Conservation (phyloP, 495 filamentous ascomycete species). For the Geopyxis carbonaria region DNA sequence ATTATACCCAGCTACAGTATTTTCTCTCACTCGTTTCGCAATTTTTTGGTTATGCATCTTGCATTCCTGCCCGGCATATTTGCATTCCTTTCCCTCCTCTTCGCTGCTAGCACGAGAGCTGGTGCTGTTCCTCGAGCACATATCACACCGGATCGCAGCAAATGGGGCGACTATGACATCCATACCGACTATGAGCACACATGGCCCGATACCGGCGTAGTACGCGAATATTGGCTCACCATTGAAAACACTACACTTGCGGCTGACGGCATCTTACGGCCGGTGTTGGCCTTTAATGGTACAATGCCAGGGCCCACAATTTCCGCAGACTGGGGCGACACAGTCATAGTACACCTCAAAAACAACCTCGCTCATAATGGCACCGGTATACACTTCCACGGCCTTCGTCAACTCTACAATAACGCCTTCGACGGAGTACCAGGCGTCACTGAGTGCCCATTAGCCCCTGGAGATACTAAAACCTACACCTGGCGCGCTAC, state of each 20-base stretch:
- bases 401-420: conserved; percentile 43
- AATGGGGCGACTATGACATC: conserved; percentile 27
- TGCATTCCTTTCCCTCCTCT: too few species aligned
- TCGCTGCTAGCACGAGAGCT: too few species aligned
- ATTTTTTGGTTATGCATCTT: too few species aligned
- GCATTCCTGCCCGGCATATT: too few species aligned
- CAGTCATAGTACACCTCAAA: conserved; percentile 4
- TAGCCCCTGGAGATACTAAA: conserved; percentile 36
- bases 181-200: conserved; percentile 36
- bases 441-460: conserved; percentile 50
- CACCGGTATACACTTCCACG: conserved; percentile 43
- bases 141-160: too few species aligned
- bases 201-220: conserved; percentile 34
- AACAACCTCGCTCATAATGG: not conserved
- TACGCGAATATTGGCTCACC: conserved; percentile 29
- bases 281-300: conserved; percentile 38
- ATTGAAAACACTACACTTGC: conserved; percentile 28
- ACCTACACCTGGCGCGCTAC: conserved; percentile 36
- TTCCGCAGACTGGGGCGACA: conserved; percentile 27
- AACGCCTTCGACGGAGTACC: conserved; percentile 44
- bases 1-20: too few species aligned
- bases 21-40: too few species aligned
- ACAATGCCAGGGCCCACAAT: conserved; percentile 40
- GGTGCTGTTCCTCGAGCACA: too few species aligned
- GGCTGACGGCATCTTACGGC: conserved; percentile 37